phyloP scores from a whole-genome alignment of 306 rosid species.

The Datisca glomerata region DNA sequence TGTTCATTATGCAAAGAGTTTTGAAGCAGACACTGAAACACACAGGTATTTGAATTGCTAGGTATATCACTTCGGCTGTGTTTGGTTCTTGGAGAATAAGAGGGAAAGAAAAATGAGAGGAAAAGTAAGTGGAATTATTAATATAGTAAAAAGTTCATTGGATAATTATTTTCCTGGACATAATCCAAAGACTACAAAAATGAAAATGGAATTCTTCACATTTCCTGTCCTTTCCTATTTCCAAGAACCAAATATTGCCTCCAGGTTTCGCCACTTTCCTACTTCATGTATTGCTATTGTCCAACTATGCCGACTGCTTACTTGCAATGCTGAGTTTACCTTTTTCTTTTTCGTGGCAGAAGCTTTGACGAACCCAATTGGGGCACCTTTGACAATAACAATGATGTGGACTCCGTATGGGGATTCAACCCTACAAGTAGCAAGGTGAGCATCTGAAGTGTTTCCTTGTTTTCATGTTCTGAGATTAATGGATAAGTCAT shows the following conservation, averaged over 20 bases:
- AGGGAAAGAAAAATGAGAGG: no score
- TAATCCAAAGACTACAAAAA: no score
- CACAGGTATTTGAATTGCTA: not conserved
- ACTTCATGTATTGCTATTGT: not conserved
- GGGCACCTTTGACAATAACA: conserved; percentile 82
- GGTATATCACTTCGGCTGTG: no score
- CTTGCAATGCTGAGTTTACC: conserved; percentile 7
- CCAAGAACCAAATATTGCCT: no score
- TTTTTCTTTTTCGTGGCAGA: conserved; percentile 32
- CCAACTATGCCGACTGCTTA: no score
- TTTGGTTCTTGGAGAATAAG: no score
- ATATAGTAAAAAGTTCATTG: no score
- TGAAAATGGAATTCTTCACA: not conserved
- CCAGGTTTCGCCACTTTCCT: not conserved
- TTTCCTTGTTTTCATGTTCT: no score
- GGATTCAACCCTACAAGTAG: conserved; percentile 46
- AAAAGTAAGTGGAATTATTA: no score
- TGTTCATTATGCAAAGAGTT: conserved; percentile 37
- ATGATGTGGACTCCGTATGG: conserved; percentile 88
- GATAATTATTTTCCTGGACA: no score
- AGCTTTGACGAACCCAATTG: conserved; percentile 78
- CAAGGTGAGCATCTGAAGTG: conserved; percentile 38
- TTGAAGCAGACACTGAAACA: conserved; percentile 47
- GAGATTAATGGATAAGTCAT: no score
- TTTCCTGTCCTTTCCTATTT: not conserved